These are phyloP conservation scores for Vigna nakashimae DNA, from an alignment of 306 rosid species.

Conservation along the genomic window DNA sequence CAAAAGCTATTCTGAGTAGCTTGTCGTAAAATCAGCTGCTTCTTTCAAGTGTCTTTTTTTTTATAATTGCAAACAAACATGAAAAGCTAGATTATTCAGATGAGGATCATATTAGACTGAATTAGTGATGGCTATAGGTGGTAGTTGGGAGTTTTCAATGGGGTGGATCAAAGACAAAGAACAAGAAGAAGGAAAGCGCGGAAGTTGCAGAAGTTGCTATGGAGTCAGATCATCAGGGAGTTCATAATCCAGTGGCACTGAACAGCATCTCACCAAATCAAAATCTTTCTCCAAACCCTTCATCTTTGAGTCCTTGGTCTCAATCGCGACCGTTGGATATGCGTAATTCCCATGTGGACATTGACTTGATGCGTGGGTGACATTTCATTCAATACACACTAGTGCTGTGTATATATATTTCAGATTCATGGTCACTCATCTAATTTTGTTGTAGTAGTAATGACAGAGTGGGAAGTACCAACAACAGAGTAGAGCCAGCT, in stretches of 20 bases:
- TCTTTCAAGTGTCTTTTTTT: not conserved
- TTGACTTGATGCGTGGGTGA: slow-evolving; percentile 91
- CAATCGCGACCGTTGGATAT: slow-evolving; percentile 66
- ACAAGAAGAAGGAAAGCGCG: slow-evolving; percentile 61
- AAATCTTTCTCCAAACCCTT: slow-evolving; percentile 56
- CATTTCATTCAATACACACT: not conserved
- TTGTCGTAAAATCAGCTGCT: not conserved
- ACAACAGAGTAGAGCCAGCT: slow-evolving; percentile 52
- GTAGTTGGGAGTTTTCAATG: slow-evolving; percentile 87
- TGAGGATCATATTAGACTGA: slow-evolving; percentile 7
- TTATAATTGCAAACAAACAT: not conserved
- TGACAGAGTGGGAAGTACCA: slow-evolving; percentile 52
- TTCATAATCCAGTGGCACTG: slow-evolving; percentile 55
- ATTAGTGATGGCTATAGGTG: slow-evolving; percentile 61
- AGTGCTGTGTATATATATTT: slow-evolving; percentile 49
- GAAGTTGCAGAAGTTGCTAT: slow-evolving; percentile 62
- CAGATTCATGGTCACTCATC: slow-evolving; percentile 46
- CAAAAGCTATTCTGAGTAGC: not conserved
- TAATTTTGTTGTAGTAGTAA: slow-evolving; percentile 54
- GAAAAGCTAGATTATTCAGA: not conserved
- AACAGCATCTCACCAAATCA: slow-evolving; percentile 56
- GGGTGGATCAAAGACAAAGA: slow-evolving; percentile 76
- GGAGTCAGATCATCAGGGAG: slow-evolving; percentile 64
- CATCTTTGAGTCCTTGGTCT: slow-evolving; percentile 70
- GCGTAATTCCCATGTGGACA: slow-evolving; percentile 78